Base-by-base conservation (phyloP, 2,329 filamentous ascomycete species). In the Cytospora paraplurivora region DNA sequence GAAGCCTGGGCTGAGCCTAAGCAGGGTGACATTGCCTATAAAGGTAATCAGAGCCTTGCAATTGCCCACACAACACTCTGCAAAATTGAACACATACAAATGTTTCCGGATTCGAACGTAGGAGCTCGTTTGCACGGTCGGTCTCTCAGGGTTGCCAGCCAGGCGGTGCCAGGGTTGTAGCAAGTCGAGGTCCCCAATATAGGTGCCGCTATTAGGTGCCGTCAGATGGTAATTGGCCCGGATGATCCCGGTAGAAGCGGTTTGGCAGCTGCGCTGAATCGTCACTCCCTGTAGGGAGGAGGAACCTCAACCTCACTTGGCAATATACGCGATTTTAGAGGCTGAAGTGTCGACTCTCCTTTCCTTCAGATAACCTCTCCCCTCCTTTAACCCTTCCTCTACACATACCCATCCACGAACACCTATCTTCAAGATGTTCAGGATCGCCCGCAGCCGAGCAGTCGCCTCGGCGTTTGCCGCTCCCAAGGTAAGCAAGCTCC, bases 401-500 rank as follows among this genome's bases (percentile, higher is more conserved):
- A 27, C 56, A 47, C 21, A 38, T 38, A n/a, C 34, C 64, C 54
- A 66, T 68, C 59, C 65, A 65, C 66, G 66, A 56, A 60, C 56
- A 66, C 68, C n/a, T n/a, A n/a, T n/a, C 56, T 65, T 68, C 77
- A 85, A 73, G 73, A 97, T 97, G 93, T 96, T 93, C 84, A 95
- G 89, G 80, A 81, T 96, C 77, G 89, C 89, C 77, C 89, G 92
- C 81, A 90, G 86, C 81, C 86, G 90, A 79, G 89, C 90, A 77
- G 82, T 94, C 81, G 87, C 90, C 77, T 88, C 90, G 80, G 90
- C 90, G 78, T 79, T 96, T 77, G 88, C 88, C 79, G 87, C 89
- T 76, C 86, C 87, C 78, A 89, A 88, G 83, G 92, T 93, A 80
- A 77, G 84, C 78, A n/a, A n/a, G n/a, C 57, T 61, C 55, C 62